Evolutionary conservation across 2,329 filamentous ascomycete species (phyloP).

Genomic region (Fusarium sambucinum): DNA sequence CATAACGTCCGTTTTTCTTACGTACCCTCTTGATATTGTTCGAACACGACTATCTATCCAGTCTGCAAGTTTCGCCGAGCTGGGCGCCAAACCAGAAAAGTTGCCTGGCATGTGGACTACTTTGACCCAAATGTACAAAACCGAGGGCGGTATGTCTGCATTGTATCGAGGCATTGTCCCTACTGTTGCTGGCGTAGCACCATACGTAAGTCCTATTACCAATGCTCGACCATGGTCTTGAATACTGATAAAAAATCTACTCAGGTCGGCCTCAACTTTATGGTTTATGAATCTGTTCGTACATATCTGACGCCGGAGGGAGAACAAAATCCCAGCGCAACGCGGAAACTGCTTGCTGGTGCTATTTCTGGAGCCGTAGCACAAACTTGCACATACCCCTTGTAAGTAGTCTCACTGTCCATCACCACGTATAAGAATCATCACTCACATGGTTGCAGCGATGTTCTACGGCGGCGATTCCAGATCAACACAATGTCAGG

Average conservation of each 20-base stretch:
- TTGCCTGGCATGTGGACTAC: constrained; percentile 94
- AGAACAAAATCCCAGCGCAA: constrained; percentile 81
- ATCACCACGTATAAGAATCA: constrained; percentile 37
- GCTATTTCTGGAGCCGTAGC: constrained; percentile 96
- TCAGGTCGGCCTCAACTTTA: constrained; percentile 95
- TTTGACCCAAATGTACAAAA: constrained; percentile 85
- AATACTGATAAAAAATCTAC: constrained; percentile 8
- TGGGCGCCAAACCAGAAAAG: constrained; percentile 73
- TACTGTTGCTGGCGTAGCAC: constrained; percentile 93
- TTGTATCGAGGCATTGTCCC: constrained; percentile 96
- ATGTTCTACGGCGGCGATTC: constrained; percentile 92
- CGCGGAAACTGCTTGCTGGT: constrained; percentile 87
- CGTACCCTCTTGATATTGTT: constrained; percentile 97
- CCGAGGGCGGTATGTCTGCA: constrained; percentile 85
- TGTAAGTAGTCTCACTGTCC: constrained; percentile 68
- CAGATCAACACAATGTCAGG: constrained; percentile 99
- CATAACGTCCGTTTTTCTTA: constrained; percentile 93
- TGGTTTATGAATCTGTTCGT: constrained; percentile 94
- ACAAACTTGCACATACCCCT: constrained; percentile 98
- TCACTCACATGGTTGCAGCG: constrained; percentile 62
- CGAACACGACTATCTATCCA: constrained; percentile 97
- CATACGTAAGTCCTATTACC: constrained; percentile 73
- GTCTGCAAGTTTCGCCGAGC: constrained; percentile 89
- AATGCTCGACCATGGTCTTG: not conserved
- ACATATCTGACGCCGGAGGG: constrained; percentile 88